phyloP scores from a whole-genome alignment of 2,329 filamentous ascomycete genomes.

The Ophiostoma angusticollis region DNA sequence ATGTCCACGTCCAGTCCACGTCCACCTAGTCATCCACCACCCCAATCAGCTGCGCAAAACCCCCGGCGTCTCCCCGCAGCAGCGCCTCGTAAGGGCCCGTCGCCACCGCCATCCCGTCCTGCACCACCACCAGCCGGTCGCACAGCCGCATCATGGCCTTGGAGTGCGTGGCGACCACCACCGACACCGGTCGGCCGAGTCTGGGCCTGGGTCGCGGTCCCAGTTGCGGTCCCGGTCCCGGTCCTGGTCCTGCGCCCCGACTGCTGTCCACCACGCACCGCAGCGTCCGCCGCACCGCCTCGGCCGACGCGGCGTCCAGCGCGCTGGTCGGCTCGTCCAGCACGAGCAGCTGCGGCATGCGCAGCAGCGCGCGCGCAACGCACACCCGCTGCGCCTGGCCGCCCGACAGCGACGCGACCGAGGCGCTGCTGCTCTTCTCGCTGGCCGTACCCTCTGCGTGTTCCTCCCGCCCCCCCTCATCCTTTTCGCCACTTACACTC shows the following conservation, averaged over 20 bases:
- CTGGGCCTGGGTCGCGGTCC: too few relatives aligned
- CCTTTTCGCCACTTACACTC: constrained; percentile 36
- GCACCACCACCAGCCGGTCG: constrained; percentile 58
- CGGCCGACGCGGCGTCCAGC: constrained; percentile 57
- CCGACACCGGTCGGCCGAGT: constrained; percentile 43
- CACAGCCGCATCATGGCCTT: constrained; percentile 77
- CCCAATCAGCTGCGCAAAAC: constrained; percentile 36
- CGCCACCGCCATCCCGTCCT: constrained; percentile 54
- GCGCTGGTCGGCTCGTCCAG: constrained; percentile 81
- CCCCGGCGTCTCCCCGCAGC: constrained; percentile 28
- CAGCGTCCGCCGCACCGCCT: constrained; percentile 39
- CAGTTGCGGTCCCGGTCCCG: too few relatives aligned
- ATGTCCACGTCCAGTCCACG: background rate
- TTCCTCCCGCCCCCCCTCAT: background rate
- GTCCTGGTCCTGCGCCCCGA: too few relatives aligned
- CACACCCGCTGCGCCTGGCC: constrained; percentile 74
- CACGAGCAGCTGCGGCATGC: constrained; percentile 59
- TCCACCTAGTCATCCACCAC: constrained; percentile 13
- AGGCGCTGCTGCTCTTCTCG: background rate
- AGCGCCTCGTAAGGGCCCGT: constrained; percentile 48
- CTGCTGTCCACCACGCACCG: constrained; percentile 1
- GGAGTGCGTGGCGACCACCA: constrained; percentile 73
- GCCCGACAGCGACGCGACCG: constrained; percentile 48
- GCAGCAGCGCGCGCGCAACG: constrained; percentile 66
- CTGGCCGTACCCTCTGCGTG: background rate